These are phyloP conservation scores for Fusarium camptoceras DNA, from an alignment of 2,329 filamentous ascomycete species.

Conservation along the genomic window DNA sequence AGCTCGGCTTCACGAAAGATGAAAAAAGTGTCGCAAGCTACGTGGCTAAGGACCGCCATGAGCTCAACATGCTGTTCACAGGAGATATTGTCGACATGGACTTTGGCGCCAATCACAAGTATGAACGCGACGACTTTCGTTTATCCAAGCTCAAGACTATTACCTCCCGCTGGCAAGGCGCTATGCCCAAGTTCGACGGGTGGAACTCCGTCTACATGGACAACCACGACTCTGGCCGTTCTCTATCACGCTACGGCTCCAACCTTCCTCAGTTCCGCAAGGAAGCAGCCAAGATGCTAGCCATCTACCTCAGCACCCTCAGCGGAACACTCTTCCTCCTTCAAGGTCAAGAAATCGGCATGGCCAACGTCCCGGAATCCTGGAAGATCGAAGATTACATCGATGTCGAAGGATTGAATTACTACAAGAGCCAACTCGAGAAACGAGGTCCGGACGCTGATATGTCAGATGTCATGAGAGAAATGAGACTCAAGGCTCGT, in stretches of 20 bases:
- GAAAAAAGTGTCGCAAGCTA: conserved; percentile 59
- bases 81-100: conserved; percentile 46
- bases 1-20: conserved; percentile 50
- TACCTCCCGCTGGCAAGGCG: conserved; percentile 53
- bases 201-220: conserved; percentile 67
- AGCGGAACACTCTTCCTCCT: conserved; percentile 62
- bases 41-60: conserved; percentile 57
- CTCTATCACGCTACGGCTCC: conserved; percentile 60
- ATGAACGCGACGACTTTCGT: conserved; percentile 57
- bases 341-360: conserved; percentile 65
- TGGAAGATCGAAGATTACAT: conserved; percentile 59
- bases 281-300: conserved; percentile 60
- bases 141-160: conserved; percentile 52
- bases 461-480: conserved; percentile 54
- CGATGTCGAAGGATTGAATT: conserved; percentile 59
- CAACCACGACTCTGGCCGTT: conserved; percentile 67
- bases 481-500: conserved; percentile 52
- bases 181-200: conserved; percentile 52
- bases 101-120: conserved; percentile 49
- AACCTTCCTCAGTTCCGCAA: conserved; percentile 54
- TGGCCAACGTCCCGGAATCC: conserved; percentile 58
- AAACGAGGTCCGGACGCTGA: conserved; percentile 40
- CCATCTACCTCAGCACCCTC: conserved; percentile 53
- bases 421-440: conserved; percentile 46
- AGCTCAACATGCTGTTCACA: conserved; percentile 47